Base-by-base conservation (phyloP, 352 stramenopile species). In the Globisporangium camurandrum region DNA sequence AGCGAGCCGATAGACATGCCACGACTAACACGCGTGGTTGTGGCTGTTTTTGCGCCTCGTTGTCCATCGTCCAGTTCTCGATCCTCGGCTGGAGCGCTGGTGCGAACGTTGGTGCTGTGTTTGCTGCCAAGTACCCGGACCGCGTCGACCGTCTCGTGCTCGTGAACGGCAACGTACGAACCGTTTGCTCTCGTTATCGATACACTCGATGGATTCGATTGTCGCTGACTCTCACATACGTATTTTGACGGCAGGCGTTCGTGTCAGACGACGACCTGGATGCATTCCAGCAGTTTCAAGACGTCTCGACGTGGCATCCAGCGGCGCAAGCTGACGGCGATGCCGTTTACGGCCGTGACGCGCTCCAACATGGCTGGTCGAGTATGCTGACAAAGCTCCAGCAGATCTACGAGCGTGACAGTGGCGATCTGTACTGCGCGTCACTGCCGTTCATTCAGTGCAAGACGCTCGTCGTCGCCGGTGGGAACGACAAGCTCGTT, bases 381-480 rank as follows among this genome's bases (percentile, higher is more conserved):
- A 61, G 61, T 71, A 86, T 86, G 74, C 33, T 86, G 37, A 49
- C 62, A 27, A 71, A 68, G 47, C 58, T 89, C 30, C 56, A 60
- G 22, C 47, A 44, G 37, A 58, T 85, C 23, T 76, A 81, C 59
- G 59, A 79, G 41, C 38, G 19, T 19, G 63, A 83, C 28, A 64
- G 79, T 14, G 75, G 81, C 4, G 75, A 93, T 27, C 50, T 93
- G 36, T 89, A 85, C 67, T 89, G 78, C 39, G 73, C 66, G 30
- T 66, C 63, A 10, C 38, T 90, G 44, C 76, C 81, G 17, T 67
- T 69, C 34, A 76, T 93, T 49, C 77, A 82, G 30, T 93, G 81
- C 73, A 93, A 93, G 66, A 93, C 82, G 49, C 71, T 93, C 20
- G 78, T 90, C 42, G 65, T 93, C 19, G 55, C 70, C 3, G 76